Evolutionary conservation across 1,284 basidiomycete species (phyloP).

Genomic region (Schizopora paradoxa): DNA sequence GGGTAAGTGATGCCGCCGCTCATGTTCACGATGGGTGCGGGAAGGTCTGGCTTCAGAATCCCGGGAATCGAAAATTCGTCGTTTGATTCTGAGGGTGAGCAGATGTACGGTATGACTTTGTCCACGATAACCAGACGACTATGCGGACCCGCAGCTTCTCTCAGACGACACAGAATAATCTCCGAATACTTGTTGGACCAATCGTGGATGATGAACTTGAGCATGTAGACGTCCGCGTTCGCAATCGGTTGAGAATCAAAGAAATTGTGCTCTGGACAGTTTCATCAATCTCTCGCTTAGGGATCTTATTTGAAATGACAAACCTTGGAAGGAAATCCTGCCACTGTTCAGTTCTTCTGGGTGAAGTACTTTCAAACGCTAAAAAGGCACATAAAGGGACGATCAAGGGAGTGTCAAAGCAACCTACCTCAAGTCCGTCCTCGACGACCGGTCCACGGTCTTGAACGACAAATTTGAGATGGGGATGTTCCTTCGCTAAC

Average conservation of each 20-base stretch:
- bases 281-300: not conserved
- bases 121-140: conserved; percentile 28
- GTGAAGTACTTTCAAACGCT: not conserved
- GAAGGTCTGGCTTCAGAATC: not conserved
- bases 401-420: too few species aligned
- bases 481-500: conserved; percentile 7
- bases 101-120: conserved; percentile 20
- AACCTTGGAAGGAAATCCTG: conserved; percentile 9
- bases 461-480: conserved; percentile 18
- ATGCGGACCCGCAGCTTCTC: conserved; percentile 20
- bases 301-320: too few species aligned
- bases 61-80: conserved; percentile 8
- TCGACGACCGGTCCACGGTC: conserved; percentile 12
- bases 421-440: conserved; percentile 12
- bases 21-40: too few species aligned
- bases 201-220: conserved; percentile 26
- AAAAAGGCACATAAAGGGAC: too few species aligned
- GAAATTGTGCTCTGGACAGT: conserved; percentile 25
- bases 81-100: conserved; percentile 6
- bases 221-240: conserved; percentile 22
- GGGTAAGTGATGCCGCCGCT: too few species aligned
- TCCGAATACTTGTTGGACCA: conserved; percentile 21
- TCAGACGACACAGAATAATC: conserved; percentile 25
- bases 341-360: conserved; percentile 16
- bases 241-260: conserved; percentile 24